phyloP scores from a whole-genome alignment of 495 filamentous ascomycete species.

The Penicillium paxilli region DNA sequence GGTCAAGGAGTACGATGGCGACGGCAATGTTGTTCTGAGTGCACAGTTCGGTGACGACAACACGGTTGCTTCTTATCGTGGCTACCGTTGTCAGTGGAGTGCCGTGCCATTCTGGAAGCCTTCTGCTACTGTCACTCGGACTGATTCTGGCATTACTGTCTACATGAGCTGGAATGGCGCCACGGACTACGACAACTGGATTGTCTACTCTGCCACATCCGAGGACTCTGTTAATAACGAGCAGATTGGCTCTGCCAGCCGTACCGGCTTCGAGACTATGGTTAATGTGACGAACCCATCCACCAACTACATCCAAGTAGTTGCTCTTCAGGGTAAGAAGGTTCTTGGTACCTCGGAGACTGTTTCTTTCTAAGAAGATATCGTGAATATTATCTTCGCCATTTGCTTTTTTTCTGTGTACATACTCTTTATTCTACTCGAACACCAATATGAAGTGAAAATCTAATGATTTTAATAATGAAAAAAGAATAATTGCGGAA shows the following conservation, averaged over 20 bases:
- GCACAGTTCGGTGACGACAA: slow-evolving; percentile 40
- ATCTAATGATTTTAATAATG: too few species aligned
- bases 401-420: neutral
- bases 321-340: slow-evolving; percentile 28
- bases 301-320: slow-evolving; percentile 30
- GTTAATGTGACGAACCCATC: slow-evolving; percentile 22
- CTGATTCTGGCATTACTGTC: slow-evolving; percentile 13
- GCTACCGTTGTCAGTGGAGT: slow-evolving; percentile 41
- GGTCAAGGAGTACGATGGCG: slow-evolving; percentile 47
- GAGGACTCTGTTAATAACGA: slow-evolving; percentile 17
- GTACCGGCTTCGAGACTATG: slow-evolving; percentile 36
- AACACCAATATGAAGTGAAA: too few species aligned
- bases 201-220: slow-evolving; percentile 26
- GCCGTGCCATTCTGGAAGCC: slow-evolving; percentile 40
- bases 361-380: slow-evolving; percentile 15
- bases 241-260: slow-evolving; percentile 23
- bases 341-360: slow-evolving; percentile 29
- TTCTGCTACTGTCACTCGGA: slow-evolving; percentile 22
- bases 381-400: neutral
- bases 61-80: slow-evolving; percentile 41
- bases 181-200: slow-evolving; percentile 43
- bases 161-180: slow-evolving; percentile 47
- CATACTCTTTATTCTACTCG: too few species aligned
- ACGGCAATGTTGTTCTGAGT: slow-evolving; percentile 32
- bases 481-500: too few species aligned